Percentiles rank a stretch among this genome's conserved stretches.
These are phyloP conservation scores for Leishmania lainsoni DNA, from an alignment of 208 protist species.

Conservation along the genomic window DNA sequence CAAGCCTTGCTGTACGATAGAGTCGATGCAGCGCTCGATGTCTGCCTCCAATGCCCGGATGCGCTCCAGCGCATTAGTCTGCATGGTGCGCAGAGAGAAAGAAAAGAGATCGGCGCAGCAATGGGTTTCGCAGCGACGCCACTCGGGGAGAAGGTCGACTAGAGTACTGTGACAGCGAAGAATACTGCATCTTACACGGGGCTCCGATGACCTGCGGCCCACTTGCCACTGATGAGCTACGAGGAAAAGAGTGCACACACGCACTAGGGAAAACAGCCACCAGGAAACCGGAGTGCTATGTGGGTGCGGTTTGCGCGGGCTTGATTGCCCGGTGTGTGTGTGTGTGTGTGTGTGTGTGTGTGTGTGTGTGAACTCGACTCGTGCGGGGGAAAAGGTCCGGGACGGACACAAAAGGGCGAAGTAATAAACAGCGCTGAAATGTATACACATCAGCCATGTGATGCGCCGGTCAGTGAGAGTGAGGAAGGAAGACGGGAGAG, in stretches of 20 bases:
- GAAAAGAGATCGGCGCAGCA: background rate
- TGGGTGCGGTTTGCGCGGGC: background rate
- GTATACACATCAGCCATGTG: no score
- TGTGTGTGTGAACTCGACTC: background rate
- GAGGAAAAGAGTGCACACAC: background rate
- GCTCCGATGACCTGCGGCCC: background rate
- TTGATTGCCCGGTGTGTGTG: background rate
- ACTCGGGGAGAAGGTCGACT: background rate
- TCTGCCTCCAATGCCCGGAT: slow-evolving; percentile 83
- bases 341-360: background rate
- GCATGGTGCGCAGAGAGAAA: slow-evolving; percentile 26
- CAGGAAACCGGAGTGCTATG: background rate
- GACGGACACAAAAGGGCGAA: background rate
- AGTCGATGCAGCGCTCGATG: slow-evolving; percentile 78
- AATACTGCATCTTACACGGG: background rate
- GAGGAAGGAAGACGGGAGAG: background rate
- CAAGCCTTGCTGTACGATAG: slow-evolving; percentile 84
- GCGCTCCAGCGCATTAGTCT: slow-evolving; percentile 74
- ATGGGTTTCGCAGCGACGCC: background rate
- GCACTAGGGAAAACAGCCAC: background rate
- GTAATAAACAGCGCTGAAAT: background rate
- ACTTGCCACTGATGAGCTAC: background rate
- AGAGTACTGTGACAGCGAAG: background rate
- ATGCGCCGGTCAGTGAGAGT: background rate
- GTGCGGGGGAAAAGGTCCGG: background rate